These are phyloP conservation scores for Cryptosporidium muris DNA, from an alignment of 169 alveolate species.

Conservation along the genomic window DNA sequence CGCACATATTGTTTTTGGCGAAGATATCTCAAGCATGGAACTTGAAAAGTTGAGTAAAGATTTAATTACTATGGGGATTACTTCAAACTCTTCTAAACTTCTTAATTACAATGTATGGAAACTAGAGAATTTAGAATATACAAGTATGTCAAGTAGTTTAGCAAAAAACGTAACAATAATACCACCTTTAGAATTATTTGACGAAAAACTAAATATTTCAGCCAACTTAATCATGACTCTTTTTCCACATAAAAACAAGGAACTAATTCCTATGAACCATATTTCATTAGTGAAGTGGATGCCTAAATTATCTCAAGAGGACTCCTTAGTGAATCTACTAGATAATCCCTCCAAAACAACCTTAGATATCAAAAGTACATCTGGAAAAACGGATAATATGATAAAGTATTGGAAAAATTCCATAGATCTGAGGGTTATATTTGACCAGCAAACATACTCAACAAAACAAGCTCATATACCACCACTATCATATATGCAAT, in stretches of 20 bases:
- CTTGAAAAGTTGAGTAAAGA: conserved; percentile 69
- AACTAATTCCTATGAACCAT: conserved; percentile 28
- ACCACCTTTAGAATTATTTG: conserved; percentile 29
- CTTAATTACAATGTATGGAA: conserved; percentile 47
- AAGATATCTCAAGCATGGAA: conserved; percentile 69
- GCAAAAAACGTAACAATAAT: conserved; percentile 29
- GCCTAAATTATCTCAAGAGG: conserved; percentile 68
- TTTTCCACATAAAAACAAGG: conserved; percentile 10
- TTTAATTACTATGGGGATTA: conserved; percentile 65
- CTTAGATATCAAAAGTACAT: conserved; percentile 36
- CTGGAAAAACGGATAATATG: conserved; percentile 15
- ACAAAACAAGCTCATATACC: conserved; percentile 73
- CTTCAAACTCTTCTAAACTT: conserved; percentile 27
- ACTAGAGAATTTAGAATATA: conserved; percentile 10
- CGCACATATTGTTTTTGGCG: conserved; percentile 73
- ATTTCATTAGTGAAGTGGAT: conserved; percentile 33
- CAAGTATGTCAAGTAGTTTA: neutral
- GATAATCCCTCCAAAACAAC: conserved; percentile 14
- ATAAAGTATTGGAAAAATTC: conserved; percentile 75
- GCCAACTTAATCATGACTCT: conserved; percentile 43
- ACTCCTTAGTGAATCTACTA: conserved; percentile 68
- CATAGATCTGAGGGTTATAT: conserved; percentile 73
- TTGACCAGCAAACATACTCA: conserved; percentile 71
- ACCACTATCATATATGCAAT: conserved; percentile 74
- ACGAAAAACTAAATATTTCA: conserved; percentile 2